Conservation (phyloP, 257 asterid genomes). For the Phtheirospermum japonicum region DNA sequence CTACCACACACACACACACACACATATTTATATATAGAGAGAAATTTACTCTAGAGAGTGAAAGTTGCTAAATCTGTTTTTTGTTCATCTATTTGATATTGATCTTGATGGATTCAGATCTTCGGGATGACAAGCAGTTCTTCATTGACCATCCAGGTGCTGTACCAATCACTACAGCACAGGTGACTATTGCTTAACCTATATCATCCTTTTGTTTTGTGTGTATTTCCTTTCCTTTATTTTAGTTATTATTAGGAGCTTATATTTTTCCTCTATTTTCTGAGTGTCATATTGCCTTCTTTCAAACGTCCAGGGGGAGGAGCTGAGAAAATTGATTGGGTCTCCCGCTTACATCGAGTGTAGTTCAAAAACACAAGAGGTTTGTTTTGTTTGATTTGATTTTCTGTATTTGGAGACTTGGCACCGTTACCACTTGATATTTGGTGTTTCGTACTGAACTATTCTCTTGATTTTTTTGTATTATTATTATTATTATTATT, state of each 20-base stretch:
- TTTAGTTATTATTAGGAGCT: too few relatives aligned
- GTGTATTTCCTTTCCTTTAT: neutral
- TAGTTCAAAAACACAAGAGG: constrained; percentile 79
- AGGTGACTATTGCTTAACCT: constrained; percentile 41
- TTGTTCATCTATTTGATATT: constrained; percentile 10
- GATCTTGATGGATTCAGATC: constrained; percentile 54
- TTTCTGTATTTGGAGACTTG: neutral
- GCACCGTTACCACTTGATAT: neutral
- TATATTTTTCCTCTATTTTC: neutral
- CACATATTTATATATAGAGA: too few relatives aligned
- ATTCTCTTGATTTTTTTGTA: constrained; percentile 12
- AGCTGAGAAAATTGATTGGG: constrained; percentile 54
- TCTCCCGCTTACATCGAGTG: constrained; percentile 72
- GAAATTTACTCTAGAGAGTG: too few relatives aligned
- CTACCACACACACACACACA: neutral
- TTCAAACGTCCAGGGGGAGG: constrained; percentile 58
- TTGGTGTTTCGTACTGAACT: constrained; percentile 2
- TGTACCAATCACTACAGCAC: constrained; percentile 80
- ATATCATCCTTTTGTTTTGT: constrained; percentile 16
- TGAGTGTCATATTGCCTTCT: constrained; percentile 8
- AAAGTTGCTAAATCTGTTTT: constrained; percentile 10
- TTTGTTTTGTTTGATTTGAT: constrained; percentile 20
- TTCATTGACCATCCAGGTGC: constrained; percentile 91
- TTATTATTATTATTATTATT: too few relatives aligned
- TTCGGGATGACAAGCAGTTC: constrained; percentile 92